Evolutionary conservation across 2,329 filamentous ascomycete species (phyloP), one percentile per base, ranked within the genome.

Genomic region (Apiospora phragmitis): DNA sequence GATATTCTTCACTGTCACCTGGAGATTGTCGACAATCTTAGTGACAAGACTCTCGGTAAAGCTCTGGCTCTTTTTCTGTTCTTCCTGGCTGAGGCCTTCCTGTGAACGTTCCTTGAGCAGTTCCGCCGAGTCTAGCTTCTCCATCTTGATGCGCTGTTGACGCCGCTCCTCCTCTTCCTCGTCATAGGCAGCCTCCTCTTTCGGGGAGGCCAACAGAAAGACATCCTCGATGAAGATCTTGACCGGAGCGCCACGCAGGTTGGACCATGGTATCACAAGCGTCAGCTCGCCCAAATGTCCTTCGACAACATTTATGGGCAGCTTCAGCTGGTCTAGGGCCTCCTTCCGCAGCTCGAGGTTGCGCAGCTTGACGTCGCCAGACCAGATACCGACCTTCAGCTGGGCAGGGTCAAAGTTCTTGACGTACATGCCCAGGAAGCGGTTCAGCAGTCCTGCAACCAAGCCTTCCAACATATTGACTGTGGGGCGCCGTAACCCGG

Each of bases 371-470:
- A 99, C 96, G 85, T 99, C 96, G 77, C 97, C 96, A 29, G 94
- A 97, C 96, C 95, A 99, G 78, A 99, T 99, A 74, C 97, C 96
- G 74, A 99, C 95, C 81, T 99, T 99, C 75, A 99, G 89, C 85
- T 99, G 96, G 78, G 94, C 93, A 69, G 96, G 94, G 83, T 99
- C 96, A 81, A 99, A 99, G 84, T 99, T 98, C 88, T 97, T 95
- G 83, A 99, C 95, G 83, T 99, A 99, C 93, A 98, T 97, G 88
- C 96, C 97, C 90, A 99, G 85, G 84, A 99, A 98, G 86, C 97
- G 93, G 86, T 99, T 99, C 77, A 99, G 92, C 86, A 99, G 88
- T 84, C 95, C 97, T 77, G 96, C 94, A 74, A 98, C 96, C 77
- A 99, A 88, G 76, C 95, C 94, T 89, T 99, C 96, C 85, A 99